These are phyloP conservation scores for Astrephomene gubernaculifera DNA, from an alignment of 139 green algal genomes.

Conservation along the genomic window DNA sequence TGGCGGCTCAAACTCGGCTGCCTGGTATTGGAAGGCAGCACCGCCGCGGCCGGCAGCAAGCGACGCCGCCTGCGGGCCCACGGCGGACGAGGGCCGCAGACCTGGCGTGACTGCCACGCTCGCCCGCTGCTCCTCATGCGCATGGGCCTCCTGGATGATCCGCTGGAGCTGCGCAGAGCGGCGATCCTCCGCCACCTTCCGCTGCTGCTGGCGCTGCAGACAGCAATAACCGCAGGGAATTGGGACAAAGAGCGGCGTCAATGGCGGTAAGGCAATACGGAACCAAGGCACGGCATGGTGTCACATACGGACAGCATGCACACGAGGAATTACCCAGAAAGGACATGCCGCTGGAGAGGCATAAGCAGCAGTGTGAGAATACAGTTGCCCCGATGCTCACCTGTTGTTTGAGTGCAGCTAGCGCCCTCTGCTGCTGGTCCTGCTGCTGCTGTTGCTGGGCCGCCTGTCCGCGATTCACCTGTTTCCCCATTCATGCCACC, in stretches of 20 bases:
- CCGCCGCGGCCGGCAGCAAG: no score
- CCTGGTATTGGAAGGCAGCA: no score
- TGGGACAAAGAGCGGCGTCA: no score
- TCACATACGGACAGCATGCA: no score
- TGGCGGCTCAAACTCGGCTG: no score
- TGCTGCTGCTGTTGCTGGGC: neutral
- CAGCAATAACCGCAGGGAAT: no score
- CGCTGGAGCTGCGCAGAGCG: constrained; percentile 22
- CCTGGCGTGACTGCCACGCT: neutral
- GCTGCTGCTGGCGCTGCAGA: constrained; percentile 20
- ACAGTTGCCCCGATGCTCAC: neutral
- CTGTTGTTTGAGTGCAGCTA: constrained; percentile 21
- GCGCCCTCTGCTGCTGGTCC: constrained; percentile 7
- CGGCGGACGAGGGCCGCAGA: neutral
- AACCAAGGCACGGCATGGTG: no score
- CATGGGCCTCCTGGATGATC: constrained; percentile 22
- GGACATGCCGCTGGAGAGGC: neutral
- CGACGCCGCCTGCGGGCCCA: neutral
- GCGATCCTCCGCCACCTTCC: constrained; percentile 12
- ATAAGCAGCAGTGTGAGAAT: no score
- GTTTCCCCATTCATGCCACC: neutral
- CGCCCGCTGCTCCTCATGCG: neutral
- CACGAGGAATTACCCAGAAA: no score
- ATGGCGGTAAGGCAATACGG: no score
- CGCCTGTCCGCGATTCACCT: neutral